Base-by-base conservation (phyloP, 2,329 filamentous ascomycete species). In the Fusarium sp. region DNA sequence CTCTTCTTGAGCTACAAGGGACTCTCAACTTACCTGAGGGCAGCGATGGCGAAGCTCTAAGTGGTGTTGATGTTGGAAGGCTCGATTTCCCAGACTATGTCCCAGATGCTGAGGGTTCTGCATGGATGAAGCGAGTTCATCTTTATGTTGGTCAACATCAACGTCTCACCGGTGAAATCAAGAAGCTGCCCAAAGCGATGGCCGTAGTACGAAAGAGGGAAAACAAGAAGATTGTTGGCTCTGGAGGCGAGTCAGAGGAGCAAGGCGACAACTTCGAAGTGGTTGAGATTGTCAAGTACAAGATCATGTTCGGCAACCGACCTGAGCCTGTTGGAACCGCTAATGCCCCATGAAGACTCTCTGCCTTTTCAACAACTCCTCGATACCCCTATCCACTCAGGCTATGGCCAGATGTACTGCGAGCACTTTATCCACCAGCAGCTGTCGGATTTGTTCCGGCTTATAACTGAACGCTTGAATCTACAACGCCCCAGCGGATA, bases 71-170 rank as follows among this genome's bases (percentile, higher is more conserved):
- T 21, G 84, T 97, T 69, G 94, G 94, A 31, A 89, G 88, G 58
- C 85, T 97, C 30, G 86, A 91, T 31, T 97, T 97, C 74, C 93
- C 93, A 3, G 86, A 93, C 73, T 93, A 94, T 77, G 84, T 87
- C 11, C 74, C 76, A 14, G 78, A 73, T 26, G 73, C 74, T 14
- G 75, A 75, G 50, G 79, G 88, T 72, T 90, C 88, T 1, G 87
- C 86, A 12, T 98, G 94, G 94, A 97, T 95, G 92, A 97, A 94
- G 81, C 86, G 89, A 37, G 93, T 95, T 28, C 93, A 97, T 76
- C 82, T 98, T 50, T 97, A 95, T 77, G 88, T 98, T 7, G 96
- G 95, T 8, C 88, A 91, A 76, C 92, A 98, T 78, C 96, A 98
- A 81, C 87, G 94, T 64, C 86, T 98, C 77, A 92, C 90, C 2